A percentile compares a stretch with the other conserved stretches of the same genome.
Conservation (phyloP, 2,329 filamentous ascomycete genomes). For the Diaporthe nobilis region DNA sequence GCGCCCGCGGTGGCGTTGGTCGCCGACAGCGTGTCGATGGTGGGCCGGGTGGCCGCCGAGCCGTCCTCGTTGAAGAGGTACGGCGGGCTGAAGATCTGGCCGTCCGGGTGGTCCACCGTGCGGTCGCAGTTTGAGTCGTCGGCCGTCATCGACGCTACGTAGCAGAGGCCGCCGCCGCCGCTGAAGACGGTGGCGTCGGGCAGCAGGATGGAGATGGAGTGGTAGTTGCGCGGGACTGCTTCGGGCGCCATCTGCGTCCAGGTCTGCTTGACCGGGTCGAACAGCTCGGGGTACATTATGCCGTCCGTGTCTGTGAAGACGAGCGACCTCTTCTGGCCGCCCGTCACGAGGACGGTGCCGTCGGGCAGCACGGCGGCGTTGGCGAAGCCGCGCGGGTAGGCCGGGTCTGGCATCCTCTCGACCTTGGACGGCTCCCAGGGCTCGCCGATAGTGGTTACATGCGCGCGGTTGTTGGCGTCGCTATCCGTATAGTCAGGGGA, state of each 20-base stretch:
- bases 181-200: slow-evolving; percentile 60
- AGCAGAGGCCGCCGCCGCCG: slow-evolving; percentile 65
- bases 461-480: slow-evolving; percentile 58
- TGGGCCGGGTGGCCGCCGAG: slow-evolving; percentile 52
- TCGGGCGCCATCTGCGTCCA: slow-evolving; percentile 52
- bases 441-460: slow-evolving; percentile 37
- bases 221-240: slow-evolving; percentile 57
- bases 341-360: slow-evolving; percentile 57
- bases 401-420: slow-evolving; percentile 53
- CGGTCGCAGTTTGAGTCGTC: slow-evolving; percentile 37
- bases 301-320: slow-evolving; percentile 56
- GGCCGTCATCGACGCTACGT: slow-evolving; percentile 51
- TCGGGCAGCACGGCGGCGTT: slow-evolving; percentile 59
- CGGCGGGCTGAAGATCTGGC: slow-evolving; percentile 64
- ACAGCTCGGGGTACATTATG: slow-evolving; percentile 57
- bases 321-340: slow-evolving; percentile 54
- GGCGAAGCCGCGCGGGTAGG: slow-evolving; percentile 55
- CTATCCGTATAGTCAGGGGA: slow-evolving; percentile 59
- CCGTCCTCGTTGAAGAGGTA: slow-evolving; percentile 59
- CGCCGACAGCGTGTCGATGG: slow-evolving; percentile 49
- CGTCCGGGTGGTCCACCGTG: slow-evolving; percentile 61
- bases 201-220: slow-evolving; percentile 59
- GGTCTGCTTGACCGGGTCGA: slow-evolving; percentile 52
- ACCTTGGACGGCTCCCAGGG: slow-evolving; percentile 45
- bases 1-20: slow-evolving; percentile 33